A percentile compares a stretch with the other conserved stretches of the same genome.
phyloP scores from a whole-genome alignment of 805 yeast species.

The Candida coquimbonensis region DNA sequence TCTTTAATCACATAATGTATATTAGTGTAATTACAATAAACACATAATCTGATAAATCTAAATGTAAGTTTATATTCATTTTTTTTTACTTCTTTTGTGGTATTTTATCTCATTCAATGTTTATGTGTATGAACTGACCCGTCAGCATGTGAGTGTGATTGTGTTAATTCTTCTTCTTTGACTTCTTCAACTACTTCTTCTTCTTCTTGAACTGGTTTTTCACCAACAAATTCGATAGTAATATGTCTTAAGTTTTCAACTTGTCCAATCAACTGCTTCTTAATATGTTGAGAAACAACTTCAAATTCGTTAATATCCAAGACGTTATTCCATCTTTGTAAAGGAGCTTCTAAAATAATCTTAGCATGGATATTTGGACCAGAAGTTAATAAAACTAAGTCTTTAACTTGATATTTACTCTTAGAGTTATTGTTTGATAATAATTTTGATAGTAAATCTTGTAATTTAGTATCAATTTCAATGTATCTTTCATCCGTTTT shows the following conservation, averaged over 20 bases:
- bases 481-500: slow-evolving; percentile 42
- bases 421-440: slow-evolving; percentile 36
- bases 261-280: slow-evolving; percentile 27
- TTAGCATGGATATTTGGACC: slow-evolving; percentile 48
- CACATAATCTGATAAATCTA: not conserved
- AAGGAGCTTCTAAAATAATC: slow-evolving; percentile 31
- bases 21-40: not conserved
- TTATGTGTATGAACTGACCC: slow-evolving; percentile 22
- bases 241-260: slow-evolving; percentile 39
- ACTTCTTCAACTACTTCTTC: slow-evolving; percentile 11
- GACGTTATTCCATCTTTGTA: slow-evolving; percentile 39
- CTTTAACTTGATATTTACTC: slow-evolving; percentile 30
- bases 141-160: slow-evolving; percentile 21
- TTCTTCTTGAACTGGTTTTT: slow-evolving; percentile 22
- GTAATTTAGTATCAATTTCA: slow-evolving; percentile 33
- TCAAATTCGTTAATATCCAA: slow-evolving; percentile 35
- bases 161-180: slow-evolving; percentile 9
- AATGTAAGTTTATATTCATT: not conserved
- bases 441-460: slow-evolving; percentile 26
- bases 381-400: slow-evolving; percentile 43
- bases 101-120: slow-evolving; percentile 11
- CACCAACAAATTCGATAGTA: slow-evolving; percentile 33
- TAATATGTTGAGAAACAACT: slow-evolving; percentile 31
- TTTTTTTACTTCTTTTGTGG: not conserved
- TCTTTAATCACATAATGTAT: not conserved